Base-by-base conservation (phyloP, 2,329 filamentous ascomycete genomes). In the Ceratocystiopsis minuta region DNA sequence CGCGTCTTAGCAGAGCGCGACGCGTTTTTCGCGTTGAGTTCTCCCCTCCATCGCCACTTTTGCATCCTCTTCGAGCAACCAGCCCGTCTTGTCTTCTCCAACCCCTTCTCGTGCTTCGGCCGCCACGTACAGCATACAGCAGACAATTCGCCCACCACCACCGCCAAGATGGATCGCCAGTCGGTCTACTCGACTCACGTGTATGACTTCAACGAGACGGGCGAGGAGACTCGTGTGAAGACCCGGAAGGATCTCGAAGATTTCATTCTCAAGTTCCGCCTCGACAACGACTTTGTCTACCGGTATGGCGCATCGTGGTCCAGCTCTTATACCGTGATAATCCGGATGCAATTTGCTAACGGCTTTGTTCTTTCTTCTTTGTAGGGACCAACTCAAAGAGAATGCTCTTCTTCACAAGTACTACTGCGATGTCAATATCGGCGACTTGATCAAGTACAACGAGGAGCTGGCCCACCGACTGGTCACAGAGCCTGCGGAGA, bases 231-330 rank as follows among this genome's bases (percentile, higher is more conserved):
- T 44, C 71, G 79, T 45, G 67, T 74, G 20, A 75, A 84, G 54
- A 67, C 87, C 39, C 84, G 90, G 57, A 72, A 74, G 45, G 78
- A 84, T 55, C 72, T 98, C 46, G 78, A 90, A 55, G 79, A 85
- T 46, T 98, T 98, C 59, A 79, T 98, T 49, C 75, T 96, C 44
- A 83, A 88, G 51, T 98, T 95, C 57, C 78, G 88, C 55, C 74
- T 96, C 36, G 88, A 95, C 61, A 94, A 93, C 60, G 74, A 79
- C 54, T 96, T 94, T 62, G 78, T 95, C 54, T 98, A 96, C 71
- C 76, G 86, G 86, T 88, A 59, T 15, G 37, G 17, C 1, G 15
- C n/a, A 3, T 12, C 32, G 14, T 10, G 24, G 11, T 10, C 7
- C 11, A 10, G 24, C 7, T 10, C 7, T 28, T 6, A 10, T 28